Evolutionary conservation across 495 filamentous ascomycete species (phyloP).

Genomic region (Halenospora varia): DNA sequence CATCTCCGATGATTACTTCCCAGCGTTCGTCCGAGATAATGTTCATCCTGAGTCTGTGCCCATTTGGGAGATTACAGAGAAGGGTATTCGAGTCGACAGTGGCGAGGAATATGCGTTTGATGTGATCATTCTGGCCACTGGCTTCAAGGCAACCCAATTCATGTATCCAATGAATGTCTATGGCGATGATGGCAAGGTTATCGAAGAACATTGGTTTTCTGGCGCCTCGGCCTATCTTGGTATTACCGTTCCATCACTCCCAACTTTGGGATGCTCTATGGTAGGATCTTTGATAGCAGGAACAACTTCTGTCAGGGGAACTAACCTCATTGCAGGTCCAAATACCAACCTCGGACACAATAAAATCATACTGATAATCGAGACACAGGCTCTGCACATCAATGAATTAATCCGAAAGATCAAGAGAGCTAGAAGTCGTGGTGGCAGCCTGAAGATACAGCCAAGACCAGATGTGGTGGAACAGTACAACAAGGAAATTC

Average conservation of each 20-base stretch:
- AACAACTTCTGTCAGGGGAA: no score
- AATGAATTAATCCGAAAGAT: constrained; percentile 38
- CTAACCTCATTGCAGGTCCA: constrained; percentile 25
- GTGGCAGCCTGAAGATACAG: constrained; percentile 34
- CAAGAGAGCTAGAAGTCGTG: constrained; percentile 31
- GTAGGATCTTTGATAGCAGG: constrained; percentile 12
- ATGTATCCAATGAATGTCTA: constrained; percentile 49
- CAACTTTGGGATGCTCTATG: constrained; percentile 58
- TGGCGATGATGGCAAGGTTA: constrained; percentile 36
- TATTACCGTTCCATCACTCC: constrained; percentile 42
- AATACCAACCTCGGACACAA: constrained; percentile 54
- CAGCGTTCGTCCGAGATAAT: constrained; percentile 37
- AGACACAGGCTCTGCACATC: constrained; percentile 51
- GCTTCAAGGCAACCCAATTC: constrained; percentile 52
- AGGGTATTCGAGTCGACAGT: constrained; percentile 39
- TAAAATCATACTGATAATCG: constrained; percentile 57
- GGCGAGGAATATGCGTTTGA: constrained; percentile 42
- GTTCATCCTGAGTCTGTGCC: constrained; percentile 44
- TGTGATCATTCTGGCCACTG: constrained; percentile 50
- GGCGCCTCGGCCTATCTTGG: constrained; percentile 45
- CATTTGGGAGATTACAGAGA: constrained; percentile 39
- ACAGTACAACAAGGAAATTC: constrained; percentile 43
- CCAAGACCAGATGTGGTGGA: constrained; percentile 34
- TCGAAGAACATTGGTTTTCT: constrained; percentile 45
- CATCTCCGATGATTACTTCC: constrained; percentile 52